Base-by-base conservation (phyloP, 176 grass and related monocot genomes). In the Otatea glauca region DNA sequence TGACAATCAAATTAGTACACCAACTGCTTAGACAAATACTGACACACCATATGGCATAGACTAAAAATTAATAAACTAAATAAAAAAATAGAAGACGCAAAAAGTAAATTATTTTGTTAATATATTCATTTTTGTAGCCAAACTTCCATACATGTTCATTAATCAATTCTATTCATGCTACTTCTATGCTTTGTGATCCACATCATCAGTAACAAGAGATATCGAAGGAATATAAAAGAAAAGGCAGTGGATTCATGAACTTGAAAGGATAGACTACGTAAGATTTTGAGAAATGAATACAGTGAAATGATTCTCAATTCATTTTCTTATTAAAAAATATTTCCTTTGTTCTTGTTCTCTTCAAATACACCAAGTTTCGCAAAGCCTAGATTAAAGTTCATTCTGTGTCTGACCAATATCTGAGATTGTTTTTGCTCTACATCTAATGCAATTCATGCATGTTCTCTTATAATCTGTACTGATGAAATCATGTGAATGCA, bases 311-410 rank as follows among this genome's bases (percentile, higher is more conserved):
- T 73, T 60, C 9, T 63, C 38, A 69, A 72, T 23, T 14, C 29
- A 50, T 55, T 74, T 71, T 17, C 45, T 25, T 8, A 6, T 12
- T 49, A 11, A 9, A 58, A 58, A 24, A 24, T 24, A 2, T 6
- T 15, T 55, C 18, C 18, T 55, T 27, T 72, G 18, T 72, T 27
- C 21, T 16, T 54, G 39, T 20, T 84, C 0, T 3, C 34, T 20
- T 59, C 60, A 75, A 64, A 83, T 65, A 17, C 4, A 75, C 11
- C 29, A 64, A 64, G 42, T 54, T 63, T 9, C 48, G 34, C n/a
- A 74, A 54, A 74, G 27, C 12, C 6, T 34, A 74, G 1, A 34
- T 29, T 53, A 66, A 6, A 17, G 59, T 75, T 41, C 25, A 65
- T 25, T 41, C 34, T 0, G 9, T 51, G 20, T 58, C 21, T 8